A percentile compares a stretch with the other conserved stretches of the same genome.
These are phyloP conservation scores for Otatea glauca DNA, from an alignment of 176 grass and related monocot species.

Conservation along the genomic window DNA sequence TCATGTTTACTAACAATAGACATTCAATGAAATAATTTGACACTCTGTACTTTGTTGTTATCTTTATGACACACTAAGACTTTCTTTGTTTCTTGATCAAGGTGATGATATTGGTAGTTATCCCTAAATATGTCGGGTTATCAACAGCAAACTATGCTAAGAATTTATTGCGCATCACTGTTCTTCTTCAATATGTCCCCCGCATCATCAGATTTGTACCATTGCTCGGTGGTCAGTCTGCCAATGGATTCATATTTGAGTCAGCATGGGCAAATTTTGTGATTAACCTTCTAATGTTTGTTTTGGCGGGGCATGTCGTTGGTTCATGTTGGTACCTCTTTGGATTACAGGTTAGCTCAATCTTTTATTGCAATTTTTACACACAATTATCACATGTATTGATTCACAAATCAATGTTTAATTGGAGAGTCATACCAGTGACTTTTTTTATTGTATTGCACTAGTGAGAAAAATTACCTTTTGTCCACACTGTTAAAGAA, in stretches of 20 bases:
- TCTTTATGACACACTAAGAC: conserved; percentile 21
- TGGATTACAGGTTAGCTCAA: conserved; percentile 74
- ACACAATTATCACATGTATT: not conserved
- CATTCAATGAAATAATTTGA: conserved; percentile 27
- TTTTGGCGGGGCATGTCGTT: conserved; percentile 90
- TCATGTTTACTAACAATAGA: not conserved
- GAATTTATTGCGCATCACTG: conserved; percentile 83
- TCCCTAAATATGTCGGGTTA: conserved; percentile 81
- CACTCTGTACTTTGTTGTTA: not conserved
- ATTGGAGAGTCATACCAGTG: not conserved
- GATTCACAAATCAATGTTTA: not conserved
- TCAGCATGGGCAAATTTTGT: conserved; percentile 96
- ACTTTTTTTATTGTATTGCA: not conserved
- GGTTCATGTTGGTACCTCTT: conserved; percentile 99
- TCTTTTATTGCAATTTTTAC: not conserved
- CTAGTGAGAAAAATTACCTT: not conserved
- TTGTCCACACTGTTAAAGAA: not conserved
- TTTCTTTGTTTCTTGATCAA: conserved; percentile 46
- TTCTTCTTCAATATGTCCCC: conserved; percentile 94
- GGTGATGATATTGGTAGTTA: conserved; percentile 94
- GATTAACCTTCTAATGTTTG: conserved; percentile 99
- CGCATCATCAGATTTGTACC: conserved; percentile 94
- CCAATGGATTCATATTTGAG: conserved; percentile 96
- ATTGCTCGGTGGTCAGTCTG: conserved; percentile 78
- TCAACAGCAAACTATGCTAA: conserved; percentile 87